Evolutionary conservation across 2,329 filamentous ascomycete species (phyloP).

Genomic region (Taxawa tesnikishii): DNA sequence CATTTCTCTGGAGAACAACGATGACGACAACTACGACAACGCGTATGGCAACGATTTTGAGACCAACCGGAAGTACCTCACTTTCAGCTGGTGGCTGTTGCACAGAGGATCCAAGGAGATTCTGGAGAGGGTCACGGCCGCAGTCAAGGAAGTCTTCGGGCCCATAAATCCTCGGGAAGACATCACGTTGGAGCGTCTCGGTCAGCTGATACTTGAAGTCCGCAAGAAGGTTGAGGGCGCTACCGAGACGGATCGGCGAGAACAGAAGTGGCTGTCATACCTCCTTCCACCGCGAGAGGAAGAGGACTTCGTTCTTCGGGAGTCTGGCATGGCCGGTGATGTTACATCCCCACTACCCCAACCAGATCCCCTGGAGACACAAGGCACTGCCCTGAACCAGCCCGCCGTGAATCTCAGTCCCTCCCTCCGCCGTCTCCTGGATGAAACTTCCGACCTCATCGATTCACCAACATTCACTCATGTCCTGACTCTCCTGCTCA

Average conservation of each 20-base stretch:
- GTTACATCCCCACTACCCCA: conserved; percentile 21
- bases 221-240: conserved; percentile 73
- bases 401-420: conserved; percentile 33
- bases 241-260: conserved; percentile 50
- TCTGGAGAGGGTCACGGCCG: conserved; percentile 68
- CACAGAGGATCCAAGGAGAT: conserved; percentile 81
- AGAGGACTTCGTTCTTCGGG: conserved; percentile 72
- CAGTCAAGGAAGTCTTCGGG: conserved; percentile 85
- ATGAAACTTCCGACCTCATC: conserved; percentile 91
- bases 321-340: conserved; percentile 59
- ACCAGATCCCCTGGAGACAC: conserved; percentile 12
- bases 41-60: conserved; percentile 88
- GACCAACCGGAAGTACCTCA: conserved; percentile 87
- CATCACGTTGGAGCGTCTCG: conserved; percentile 67
- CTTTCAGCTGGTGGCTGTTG: conserved; percentile 96
- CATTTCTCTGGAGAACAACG: conserved; percentile 86
- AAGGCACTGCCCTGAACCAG: conserved; percentile 17
- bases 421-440: conserved; percentile 69
- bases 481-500: conserved; percentile 75
- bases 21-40: conserved; percentile 74
- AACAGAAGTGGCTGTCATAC: conserved; percentile 66
- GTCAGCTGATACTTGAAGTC: conserved; percentile 69
- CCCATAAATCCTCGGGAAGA: conserved; percentile 78
- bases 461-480: conserved; percentile 86
- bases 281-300: conserved; percentile 68